Evolutionary conservation across 2,329 filamentous ascomycete genomes (phyloP).

Genomic region (Fusarium sp.): DNA sequence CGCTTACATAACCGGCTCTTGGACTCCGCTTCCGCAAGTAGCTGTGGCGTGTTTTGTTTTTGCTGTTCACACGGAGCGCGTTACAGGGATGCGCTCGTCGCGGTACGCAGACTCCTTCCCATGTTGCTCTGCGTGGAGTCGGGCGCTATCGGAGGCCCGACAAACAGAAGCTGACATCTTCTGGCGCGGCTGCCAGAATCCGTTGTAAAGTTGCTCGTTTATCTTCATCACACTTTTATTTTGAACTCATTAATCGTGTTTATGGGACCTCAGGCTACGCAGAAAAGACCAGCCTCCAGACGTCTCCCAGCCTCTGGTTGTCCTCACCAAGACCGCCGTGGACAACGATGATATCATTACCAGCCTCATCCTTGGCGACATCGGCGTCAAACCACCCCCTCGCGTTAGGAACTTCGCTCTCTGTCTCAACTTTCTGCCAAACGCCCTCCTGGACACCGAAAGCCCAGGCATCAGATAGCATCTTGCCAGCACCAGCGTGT

Average conservation of each 20-base stretch:
- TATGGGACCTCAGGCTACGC: neutral
- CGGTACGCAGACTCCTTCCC: no score
- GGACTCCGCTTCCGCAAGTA: no score
- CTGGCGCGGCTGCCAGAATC: no score
- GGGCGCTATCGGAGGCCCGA: no score
- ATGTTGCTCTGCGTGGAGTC: no score
- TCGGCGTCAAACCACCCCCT: constrained; percentile 61
- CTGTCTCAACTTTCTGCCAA: constrained; percentile 49
- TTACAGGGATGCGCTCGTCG: no score
- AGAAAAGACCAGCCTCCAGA: constrained; percentile 46
- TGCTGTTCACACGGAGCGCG: neutral
- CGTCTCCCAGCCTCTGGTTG: constrained; percentile 57
- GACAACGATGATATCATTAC: constrained; percentile 50
- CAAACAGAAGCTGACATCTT: no score
- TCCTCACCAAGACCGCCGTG: constrained; percentile 58
- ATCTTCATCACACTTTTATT: no score
- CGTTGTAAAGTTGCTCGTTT: no score
- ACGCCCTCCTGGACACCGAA: constrained; percentile 53
- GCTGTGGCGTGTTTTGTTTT: neutral
- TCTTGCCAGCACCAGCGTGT: constrained; percentile 59
- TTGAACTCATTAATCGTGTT: neutral
- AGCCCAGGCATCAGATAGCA: constrained; percentile 59
- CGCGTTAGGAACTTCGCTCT: constrained; percentile 47
- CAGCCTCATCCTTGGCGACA: constrained; percentile 28
- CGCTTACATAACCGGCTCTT: neutral